Evolutionary conservation across 2,329 filamentous ascomycete species (phyloP), one percentile per base, ranked within the genome.

Genomic region (Westerdykella sp.): DNA sequence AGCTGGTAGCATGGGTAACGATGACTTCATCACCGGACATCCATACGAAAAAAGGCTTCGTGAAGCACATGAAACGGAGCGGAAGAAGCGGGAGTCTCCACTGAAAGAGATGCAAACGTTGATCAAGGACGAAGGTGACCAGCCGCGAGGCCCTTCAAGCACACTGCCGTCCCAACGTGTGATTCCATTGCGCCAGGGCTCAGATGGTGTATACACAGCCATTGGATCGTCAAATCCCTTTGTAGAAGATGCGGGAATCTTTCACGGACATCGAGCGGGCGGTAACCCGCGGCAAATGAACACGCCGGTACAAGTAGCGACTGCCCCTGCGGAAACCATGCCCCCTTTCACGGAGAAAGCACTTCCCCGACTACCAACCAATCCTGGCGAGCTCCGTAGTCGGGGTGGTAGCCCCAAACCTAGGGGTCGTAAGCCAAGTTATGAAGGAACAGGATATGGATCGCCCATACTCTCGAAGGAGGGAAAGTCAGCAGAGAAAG

Each of bases 371-470:
- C 25, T 10, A 28, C 25, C 4, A 12, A 10, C 25, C 9, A 10
- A 10, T 4, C 25, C 25, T 28, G 25, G 13, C 12, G n/a, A 35
- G 9, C 7, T 15, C 5, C 5, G 15, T 9, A 35, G 5, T n/a
- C n/a, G n/a, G n/a, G n/a, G n/a, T 9, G 32, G 32, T 18, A 35
- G n/a, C 16, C n/a, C n/a, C 7, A 14, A 35, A 35, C 3, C 38
- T 22, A 39, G 47, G n/a, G 10, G 35, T 22, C 49, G 54, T 22
- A 18, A 43, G 13, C 56, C 56, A 9, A 62, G 57, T 42, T 59
- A 61, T 18, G 53, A 56, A 38, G 56, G 54, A 7, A 60, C 42
- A 11, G 56, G 43, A 3, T 60, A 54, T 28, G 44, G 28, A 4
- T 32, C 38, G 6, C 28, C 32, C 3, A 7, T 40, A 31, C 6